Conservation (phyloP, 129 eudicot genomes). For the Centrapalus pauciflorus region DNA sequence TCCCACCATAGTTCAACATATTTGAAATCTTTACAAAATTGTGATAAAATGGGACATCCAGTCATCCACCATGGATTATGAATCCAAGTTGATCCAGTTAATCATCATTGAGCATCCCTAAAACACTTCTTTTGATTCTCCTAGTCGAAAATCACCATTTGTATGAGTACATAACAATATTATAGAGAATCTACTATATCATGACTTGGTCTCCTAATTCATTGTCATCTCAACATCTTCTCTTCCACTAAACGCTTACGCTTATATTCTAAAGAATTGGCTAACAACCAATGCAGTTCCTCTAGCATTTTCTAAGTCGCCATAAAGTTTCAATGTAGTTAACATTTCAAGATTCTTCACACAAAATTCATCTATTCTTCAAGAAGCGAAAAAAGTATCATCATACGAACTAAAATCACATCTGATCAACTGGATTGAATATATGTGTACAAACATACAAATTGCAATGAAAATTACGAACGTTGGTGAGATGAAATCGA, state of each 20-base stretch:
- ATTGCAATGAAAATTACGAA: background rate
- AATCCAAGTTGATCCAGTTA: background rate
- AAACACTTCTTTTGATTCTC: conserved; percentile 2
- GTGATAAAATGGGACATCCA: background rate
- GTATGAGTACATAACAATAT: background rate
- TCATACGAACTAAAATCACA: background rate
- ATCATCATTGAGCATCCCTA: conserved; percentile 3
- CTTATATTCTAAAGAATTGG: background rate
- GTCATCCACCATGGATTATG: background rate
- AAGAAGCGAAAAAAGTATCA: background rate
- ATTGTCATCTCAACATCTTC: background rate
- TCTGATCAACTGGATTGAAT: background rate
- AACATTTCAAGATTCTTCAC: background rate
- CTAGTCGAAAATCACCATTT: background rate
- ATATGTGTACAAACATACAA: background rate
- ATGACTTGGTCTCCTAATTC: background rate
- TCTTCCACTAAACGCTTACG: background rate
- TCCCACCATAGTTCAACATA: background rate
- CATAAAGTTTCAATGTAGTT: background rate
- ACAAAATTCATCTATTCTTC: background rate
- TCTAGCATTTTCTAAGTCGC: background rate
- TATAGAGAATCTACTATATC: background rate
- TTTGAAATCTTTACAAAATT: background rate
- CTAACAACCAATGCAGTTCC: background rate
- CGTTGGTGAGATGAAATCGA: background rate